Evolutionary conservation across 2,329 filamentous ascomycete species (phyloP).

Genomic region (Botrytis elliptica): DNA sequence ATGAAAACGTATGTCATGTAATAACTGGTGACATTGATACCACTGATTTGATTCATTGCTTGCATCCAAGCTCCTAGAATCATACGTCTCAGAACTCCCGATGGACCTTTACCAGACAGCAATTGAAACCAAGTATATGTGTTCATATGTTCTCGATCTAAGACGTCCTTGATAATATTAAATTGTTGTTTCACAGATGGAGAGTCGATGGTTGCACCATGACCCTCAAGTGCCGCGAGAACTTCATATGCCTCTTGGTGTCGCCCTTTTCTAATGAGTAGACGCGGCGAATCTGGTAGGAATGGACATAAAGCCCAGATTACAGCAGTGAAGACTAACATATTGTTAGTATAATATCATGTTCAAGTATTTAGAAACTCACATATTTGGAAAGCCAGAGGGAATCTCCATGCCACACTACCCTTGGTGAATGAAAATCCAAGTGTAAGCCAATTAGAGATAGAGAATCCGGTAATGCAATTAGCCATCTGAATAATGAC

Average conservation of each 20-base stretch:
- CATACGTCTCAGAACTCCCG: conserved; percentile 53
- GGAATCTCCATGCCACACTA: conserved; percentile 58
- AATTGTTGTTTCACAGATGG: conserved; percentile 52
- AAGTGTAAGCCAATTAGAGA: conserved; percentile 57
- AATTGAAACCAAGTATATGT: conserved; percentile 44
- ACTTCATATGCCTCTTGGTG: conserved; percentile 47
- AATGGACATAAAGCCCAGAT: conserved; percentile 53
- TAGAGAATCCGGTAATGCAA: conserved; percentile 50
- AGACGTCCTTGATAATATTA: conserved; percentile 43
- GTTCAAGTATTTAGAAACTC: neutral
- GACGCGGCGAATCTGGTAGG: conserved; percentile 52
- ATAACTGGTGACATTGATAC: conserved; percentile 47
- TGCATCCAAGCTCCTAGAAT: conserved; percentile 50
- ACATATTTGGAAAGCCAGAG: conserved; percentile 53
- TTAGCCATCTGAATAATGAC: conserved; percentile 60
- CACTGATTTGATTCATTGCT: conserved; percentile 52
- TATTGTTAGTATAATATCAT: conserved; percentile 22
- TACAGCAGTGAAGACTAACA: conserved; percentile 56
- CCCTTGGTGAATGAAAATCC: conserved; percentile 51
- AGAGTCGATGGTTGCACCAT: conserved; percentile 32
- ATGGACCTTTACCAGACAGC: conserved; percentile 43
- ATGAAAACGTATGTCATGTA: conserved; percentile 42
- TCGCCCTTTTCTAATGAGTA: conserved; percentile 47
- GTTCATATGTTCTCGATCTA: conserved; percentile 42
- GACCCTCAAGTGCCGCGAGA: conserved; percentile 42